Evolutionary conservation across 768 basidiomycete genomes (phyloP).

Genomic region (Mycena chlorophos): DNA sequence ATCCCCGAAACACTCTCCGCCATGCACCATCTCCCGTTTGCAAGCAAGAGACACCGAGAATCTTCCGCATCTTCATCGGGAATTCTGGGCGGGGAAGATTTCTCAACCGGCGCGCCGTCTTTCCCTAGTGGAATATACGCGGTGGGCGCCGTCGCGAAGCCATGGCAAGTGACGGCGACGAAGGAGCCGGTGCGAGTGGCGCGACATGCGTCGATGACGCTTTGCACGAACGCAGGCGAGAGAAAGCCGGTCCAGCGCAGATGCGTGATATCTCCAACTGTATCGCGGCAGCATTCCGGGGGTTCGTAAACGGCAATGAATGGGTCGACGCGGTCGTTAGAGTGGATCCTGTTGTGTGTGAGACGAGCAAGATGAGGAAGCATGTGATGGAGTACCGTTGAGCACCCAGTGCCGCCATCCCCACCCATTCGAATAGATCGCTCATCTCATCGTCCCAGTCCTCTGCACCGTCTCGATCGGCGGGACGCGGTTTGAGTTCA

Average conservation of each 20-base stretch:
- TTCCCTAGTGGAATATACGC: conserved; percentile 45
- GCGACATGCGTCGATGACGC: conserved; percentile 41
- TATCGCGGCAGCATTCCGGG: conserved; percentile 39
- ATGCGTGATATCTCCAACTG: conserved; percentile 50
- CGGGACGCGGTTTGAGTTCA: conserved; percentile 3
- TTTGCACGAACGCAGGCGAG: conserved; percentile 50
- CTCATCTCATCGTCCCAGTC: conserved; percentile 50
- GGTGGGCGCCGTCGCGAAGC: conserved; percentile 47
- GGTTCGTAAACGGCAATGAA: conserved; percentile 67
- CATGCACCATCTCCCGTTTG: conserved; percentile 40
- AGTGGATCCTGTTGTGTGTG: conserved; percentile 45
- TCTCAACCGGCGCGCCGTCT: conserved; percentile 13
- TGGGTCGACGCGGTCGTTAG: conserved; percentile 66
- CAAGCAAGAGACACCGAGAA: conserved; percentile 47
- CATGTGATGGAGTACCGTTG: conserved; percentile 50
- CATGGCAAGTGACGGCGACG: conserved; percentile 46
- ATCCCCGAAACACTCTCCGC: conserved; percentile 44
- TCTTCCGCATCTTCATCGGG: conserved; percentile 56
- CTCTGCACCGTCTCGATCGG: conserved; percentile 37
- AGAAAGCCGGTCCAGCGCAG: conserved; percentile 65
- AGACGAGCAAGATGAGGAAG: conserved; percentile 1
- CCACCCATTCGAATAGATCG: conserved; percentile 70
- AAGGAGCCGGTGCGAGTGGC: conserved; percentile 26
- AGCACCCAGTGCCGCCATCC: conserved; percentile 65
- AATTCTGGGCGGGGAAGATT: conserved; percentile 38